A percentile compares a stretch with the other conserved stretches of the same genome.
Conservation (phyloP, 2,329 filamentous ascomycete genomes). For the Emmonsia crescens region DNA sequence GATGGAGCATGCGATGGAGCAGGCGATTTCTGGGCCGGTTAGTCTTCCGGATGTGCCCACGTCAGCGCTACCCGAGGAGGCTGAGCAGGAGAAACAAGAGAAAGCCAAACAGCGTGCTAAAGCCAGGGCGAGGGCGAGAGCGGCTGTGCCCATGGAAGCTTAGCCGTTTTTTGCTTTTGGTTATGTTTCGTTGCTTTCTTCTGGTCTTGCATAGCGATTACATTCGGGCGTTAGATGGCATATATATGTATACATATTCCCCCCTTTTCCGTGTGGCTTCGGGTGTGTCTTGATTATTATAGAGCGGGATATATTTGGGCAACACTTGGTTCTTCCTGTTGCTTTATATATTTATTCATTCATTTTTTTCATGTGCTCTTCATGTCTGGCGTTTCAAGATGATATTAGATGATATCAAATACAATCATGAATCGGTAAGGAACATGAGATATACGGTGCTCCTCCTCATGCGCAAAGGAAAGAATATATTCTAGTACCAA, state of each 20-base stretch:
- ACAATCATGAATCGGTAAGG: background rate
- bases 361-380: background rate
- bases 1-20: constrained; percentile 66
- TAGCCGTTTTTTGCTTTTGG: constrained; percentile 8
- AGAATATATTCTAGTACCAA: background rate
- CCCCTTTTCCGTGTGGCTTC: background rate
- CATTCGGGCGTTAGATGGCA: background rate
- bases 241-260: background rate
- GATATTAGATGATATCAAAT: background rate
- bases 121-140: constrained; percentile 24
- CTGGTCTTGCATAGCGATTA: background rate
- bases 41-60: constrained; percentile 31
- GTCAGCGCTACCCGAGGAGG: constrained; percentile 21
- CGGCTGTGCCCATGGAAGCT: constrained; percentile 18
- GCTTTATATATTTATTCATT: background rate
- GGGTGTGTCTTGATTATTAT: background rate
- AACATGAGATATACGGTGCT: background rate
- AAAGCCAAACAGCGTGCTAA: constrained; percentile 25
- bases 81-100: constrained; percentile 20
- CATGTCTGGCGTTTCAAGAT: background rate
- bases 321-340: background rate
- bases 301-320: background rate
- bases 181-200: background rate
- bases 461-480: background rate
- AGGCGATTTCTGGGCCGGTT: constrained; percentile 40